Conservation (phyloP, 495 filamentous ascomycete species). For the Penicillium chermesinum region DNA sequence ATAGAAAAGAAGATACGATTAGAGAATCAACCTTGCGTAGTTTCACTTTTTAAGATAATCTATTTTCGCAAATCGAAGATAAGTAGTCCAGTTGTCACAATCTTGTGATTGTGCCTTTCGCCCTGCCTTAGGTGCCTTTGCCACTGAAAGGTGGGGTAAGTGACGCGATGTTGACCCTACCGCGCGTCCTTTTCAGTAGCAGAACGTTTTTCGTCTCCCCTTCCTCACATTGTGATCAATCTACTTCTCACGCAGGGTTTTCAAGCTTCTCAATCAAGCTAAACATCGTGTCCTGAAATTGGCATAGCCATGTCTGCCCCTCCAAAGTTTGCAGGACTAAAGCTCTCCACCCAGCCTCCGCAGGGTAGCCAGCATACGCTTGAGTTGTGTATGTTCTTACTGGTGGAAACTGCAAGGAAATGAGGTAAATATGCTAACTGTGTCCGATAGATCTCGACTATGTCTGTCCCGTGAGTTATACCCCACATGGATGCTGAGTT, state of each 20-base stretch:
- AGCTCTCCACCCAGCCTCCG: constrained; percentile 42
- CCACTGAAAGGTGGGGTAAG: background rate
- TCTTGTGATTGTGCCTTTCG: no score
- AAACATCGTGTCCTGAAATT: no score
- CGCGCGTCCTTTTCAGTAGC: background rate
- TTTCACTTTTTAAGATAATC: no score
- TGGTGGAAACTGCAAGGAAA: background rate
- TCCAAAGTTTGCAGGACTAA: constrained; percentile 72
- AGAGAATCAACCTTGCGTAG: no score
- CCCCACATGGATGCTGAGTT: background rate
- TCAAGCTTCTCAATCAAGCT: no score
- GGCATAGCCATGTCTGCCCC: constrained; percentile 60
- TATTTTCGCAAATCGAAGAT: no score
- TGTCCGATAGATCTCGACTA: constrained; percentile 66
- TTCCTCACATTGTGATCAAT: background rate
- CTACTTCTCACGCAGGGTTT: no score
- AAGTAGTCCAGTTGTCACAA: no score
- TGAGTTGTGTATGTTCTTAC: constrained; percentile 54
- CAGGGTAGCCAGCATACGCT: constrained; percentile 60
- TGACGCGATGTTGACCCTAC: background rate
- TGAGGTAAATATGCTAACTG: constrained; percentile 1
- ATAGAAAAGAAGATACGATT: no score
- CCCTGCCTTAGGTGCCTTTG: no score
- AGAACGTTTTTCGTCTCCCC: background rate
- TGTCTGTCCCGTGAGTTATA: constrained; percentile 63